phyloP scores from a whole-genome alignment of 2,329 filamentous ascomycete species.

The Epichloe amarillans region DNA sequence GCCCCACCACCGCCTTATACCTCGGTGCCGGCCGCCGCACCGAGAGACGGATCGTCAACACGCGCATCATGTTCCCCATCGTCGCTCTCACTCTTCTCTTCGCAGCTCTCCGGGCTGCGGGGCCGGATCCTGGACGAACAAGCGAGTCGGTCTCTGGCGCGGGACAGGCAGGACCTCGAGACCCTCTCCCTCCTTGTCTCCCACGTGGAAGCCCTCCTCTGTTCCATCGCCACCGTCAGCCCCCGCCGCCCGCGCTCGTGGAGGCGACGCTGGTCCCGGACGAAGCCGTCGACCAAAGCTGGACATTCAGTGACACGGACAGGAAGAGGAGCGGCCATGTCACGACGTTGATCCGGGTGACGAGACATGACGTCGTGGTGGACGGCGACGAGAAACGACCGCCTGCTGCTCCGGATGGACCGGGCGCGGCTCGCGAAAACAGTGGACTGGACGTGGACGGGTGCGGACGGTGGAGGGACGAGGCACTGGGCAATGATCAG shows the following conservation, averaged over 20 bases:
- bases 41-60: background rate
- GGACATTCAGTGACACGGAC: constrained; percentile 22
- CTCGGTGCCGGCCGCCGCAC: background rate
- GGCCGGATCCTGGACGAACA: constrained; percentile 23
- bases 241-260: constrained; percentile 19
- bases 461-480: background rate
- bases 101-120: constrained; percentile 25
- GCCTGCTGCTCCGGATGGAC: background rate
- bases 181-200: constrained; percentile 27
- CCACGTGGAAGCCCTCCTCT: constrained; percentile 28
- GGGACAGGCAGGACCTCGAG: constrained; percentile 24
- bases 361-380: background rate
- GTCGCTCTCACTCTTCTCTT: constrained; percentile 20
- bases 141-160: constrained; percentile 18
- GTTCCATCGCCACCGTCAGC: constrained; percentile 21
- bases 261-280: constrained; percentile 32
- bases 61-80: constrained; percentile 3
- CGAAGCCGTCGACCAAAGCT: constrained; percentile 22
- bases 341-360: constrained; percentile 20
- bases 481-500: background rate
- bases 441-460: background rate
- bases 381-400: too few species aligned
- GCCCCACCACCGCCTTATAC: constrained; percentile 1
- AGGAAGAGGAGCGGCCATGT: constrained; percentile 18
- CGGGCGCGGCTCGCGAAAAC: background rate